Percentiles rank a stretch among this genome's conserved stretches.
These are phyloP conservation scores for Tricholomella constricta DNA, from an alignment of 768 basidiomycete genomes.

Conservation along the genomic window DNA sequence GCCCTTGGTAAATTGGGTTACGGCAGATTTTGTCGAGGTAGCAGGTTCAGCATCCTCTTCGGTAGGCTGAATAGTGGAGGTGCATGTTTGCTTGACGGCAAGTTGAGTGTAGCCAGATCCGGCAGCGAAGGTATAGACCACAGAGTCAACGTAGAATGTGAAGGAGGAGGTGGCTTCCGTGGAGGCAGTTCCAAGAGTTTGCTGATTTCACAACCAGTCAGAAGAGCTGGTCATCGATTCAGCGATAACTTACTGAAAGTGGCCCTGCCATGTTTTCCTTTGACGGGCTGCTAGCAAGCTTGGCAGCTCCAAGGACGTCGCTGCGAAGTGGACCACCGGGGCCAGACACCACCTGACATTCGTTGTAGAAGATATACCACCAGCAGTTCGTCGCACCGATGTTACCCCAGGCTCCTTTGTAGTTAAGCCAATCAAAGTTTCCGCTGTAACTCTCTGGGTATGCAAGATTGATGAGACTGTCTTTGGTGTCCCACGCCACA, in stretches of 20 bases:
- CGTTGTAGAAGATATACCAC: slow-evolving; percentile 17
- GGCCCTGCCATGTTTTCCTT: slow-evolving; percentile 7
- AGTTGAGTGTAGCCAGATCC: slow-evolving; percentile 1
- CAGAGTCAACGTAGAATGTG: slow-evolving; percentile 13
- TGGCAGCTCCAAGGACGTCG: slow-evolving; percentile 15
- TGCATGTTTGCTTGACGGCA: slow-evolving; percentile 16
- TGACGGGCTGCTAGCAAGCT: background rate
- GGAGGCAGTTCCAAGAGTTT: slow-evolving; percentile 17
- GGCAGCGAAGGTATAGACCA: background rate
- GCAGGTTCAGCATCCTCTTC: background rate
- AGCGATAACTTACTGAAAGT: slow-evolving; percentile 10
- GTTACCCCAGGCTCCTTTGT: slow-evolving; percentile 20
- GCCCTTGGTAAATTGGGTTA: slow-evolving; percentile 3
- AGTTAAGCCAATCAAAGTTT: slow-evolving; percentile 18
- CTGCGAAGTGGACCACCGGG: slow-evolving; percentile 17
- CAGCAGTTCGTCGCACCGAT: slow-evolving; percentile 17
- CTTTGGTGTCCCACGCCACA: slow-evolving; percentile 16
- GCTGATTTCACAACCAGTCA: slow-evolving; percentile 4
- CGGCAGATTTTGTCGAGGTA: background rate
- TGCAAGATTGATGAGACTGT: slow-evolving; percentile 11
- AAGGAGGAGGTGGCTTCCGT: slow-evolving; percentile 12
- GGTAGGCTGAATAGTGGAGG: slow-evolving; percentile 1
- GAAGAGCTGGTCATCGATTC: background rate
- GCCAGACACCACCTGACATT: slow-evolving; percentile 17
- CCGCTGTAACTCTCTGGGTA: slow-evolving; percentile 18